phyloP scores from a whole-genome alignment of 768 basidiomycete species.

The Boletus subcaerulescens region DNA sequence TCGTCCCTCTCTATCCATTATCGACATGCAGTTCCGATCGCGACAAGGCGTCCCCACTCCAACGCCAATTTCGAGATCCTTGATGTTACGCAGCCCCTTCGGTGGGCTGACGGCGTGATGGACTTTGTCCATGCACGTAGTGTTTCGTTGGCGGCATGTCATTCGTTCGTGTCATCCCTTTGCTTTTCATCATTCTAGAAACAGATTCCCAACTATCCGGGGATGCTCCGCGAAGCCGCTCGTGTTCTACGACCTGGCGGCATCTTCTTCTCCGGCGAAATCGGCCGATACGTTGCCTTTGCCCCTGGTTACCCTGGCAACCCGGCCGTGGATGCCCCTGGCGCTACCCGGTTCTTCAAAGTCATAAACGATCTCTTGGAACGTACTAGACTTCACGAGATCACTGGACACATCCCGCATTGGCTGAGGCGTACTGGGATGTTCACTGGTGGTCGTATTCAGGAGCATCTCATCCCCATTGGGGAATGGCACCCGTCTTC shows the following conservation, averaged over 20 bases:
- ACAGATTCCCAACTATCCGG: slow-evolving; percentile 55
- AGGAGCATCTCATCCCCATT: slow-evolving; percentile 46
- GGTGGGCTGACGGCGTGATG: slow-evolving; percentile 53
- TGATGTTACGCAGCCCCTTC: slow-evolving; percentile 52
- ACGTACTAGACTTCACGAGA: slow-evolving; percentile 36
- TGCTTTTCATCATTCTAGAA: slow-evolving; percentile 14
- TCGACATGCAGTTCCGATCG: slow-evolving; percentile 58
- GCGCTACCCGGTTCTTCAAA: slow-evolving; percentile 31
- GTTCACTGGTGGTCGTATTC: slow-evolving; percentile 42
- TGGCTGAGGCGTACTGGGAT: slow-evolving; percentile 35
- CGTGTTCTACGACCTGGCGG: slow-evolving; percentile 72
- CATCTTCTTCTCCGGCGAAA: slow-evolving; percentile 64
- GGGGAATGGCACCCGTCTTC: slow-evolving; percentile 50
- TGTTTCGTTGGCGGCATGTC: slow-evolving; percentile 58
- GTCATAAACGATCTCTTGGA: slow-evolving; percentile 42
- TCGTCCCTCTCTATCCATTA: background rate
- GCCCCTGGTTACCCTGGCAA: slow-evolving; percentile 31
- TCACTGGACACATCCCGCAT: slow-evolving; percentile 37
- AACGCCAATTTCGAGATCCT: slow-evolving; percentile 69
- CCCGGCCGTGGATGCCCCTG: slow-evolving; percentile 24
- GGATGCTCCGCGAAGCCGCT: slow-evolving; percentile 52
- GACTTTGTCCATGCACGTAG: slow-evolving; percentile 68
- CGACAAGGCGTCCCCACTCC: slow-evolving; percentile 53
- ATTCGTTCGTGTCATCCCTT: background rate
- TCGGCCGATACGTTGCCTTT: slow-evolving; percentile 44